A percentile compares a stretch with the other conserved stretches of the same genome.
Conservation (phyloP, 78 protist species). For the Cavenderia fasciculata region DNA sequence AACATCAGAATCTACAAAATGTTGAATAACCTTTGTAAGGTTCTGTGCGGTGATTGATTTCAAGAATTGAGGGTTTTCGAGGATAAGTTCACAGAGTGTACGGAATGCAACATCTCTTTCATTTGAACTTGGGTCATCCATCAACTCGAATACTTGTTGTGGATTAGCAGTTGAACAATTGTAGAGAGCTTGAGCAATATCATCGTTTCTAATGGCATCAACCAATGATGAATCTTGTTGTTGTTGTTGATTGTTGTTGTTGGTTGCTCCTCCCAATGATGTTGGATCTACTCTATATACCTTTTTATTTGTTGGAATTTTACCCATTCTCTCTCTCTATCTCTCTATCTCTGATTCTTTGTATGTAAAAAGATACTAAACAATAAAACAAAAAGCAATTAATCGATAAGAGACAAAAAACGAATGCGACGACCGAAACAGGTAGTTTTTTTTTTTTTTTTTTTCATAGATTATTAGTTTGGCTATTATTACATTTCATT, state of each 20-base stretch:
- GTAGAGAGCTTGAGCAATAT: slow-evolving; percentile 1
- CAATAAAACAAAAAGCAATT: too few species aligned
- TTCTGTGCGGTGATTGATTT: not conserved
- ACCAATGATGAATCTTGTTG: not conserved
- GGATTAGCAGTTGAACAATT: slow-evolving; percentile 21
- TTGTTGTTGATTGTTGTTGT: not conserved
- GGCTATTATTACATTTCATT: too few species aligned
- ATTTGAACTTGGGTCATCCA: not conserved
- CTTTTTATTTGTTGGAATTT: slow-evolving; percentile 46
- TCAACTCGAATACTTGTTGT: not conserved
- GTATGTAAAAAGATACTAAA: not conserved
- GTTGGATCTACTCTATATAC: slow-evolving; percentile 63
- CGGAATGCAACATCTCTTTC: slow-evolving; percentile 58
- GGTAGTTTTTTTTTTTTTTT: too few species aligned
- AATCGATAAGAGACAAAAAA: too few species aligned
- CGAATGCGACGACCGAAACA: too few species aligned
- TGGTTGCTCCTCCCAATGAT: not conserved
- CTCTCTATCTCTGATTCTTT: not conserved
- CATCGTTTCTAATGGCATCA: not conserved
- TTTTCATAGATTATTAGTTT: too few species aligned
- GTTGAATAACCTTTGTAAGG: not conserved
- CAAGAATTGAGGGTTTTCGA: slow-evolving; percentile 2
- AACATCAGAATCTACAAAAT: slow-evolving; percentile 6
- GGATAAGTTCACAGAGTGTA: slow-evolving; percentile 31
- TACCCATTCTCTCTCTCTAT: slow-evolving; percentile 36